Evolutionary conservation across 352 stramenopile genomes (phyloP), one percentile per base, ranked within the genome.

Genomic region (Vaucheria bursata): DNA sequence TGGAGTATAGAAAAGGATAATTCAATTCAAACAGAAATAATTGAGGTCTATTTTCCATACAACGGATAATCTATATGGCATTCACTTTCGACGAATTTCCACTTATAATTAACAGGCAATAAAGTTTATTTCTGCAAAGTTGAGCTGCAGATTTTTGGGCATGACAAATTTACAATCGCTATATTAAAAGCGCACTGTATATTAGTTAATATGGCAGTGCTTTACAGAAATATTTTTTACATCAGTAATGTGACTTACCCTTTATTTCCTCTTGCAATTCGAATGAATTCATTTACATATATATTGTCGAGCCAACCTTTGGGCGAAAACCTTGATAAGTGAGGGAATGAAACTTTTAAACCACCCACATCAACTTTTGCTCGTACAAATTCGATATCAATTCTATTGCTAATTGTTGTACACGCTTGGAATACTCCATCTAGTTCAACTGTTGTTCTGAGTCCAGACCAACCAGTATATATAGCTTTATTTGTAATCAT

Each of bases 241-340:
- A 50, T 12, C 12, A 50, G 12, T 50, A 82, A 66, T 33, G 78
- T 73, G 1, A 83, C 65, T 31, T 64, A 83, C 32, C 78, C 78
- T 50, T 79, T 80, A 50, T 83, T 83, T 2, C 78, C 78, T 18
- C 78, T 67, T 8, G 72, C 73, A 34, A 83, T 83, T 8, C 78
- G 71, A 37, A 83, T 75, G 67, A 74, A 69, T 35, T 83, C 73
- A 40, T 83, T 79, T 38, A 83, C 65, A 73, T 81, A 83, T 0
- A 73, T 83, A 3, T 72, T 83, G 31, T 83, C 78, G 68, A 83
- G 71, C 70, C 69, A 83, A 7, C 78, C 78, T 45, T 39, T 75
- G 4, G 75, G 64, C 25, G 59, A 75, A 53, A 83, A 83, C 29
- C 67, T 64, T 45, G 67, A 36, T 34, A 83, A 59, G 49, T 83